Evolutionary conservation across 2,329 filamentous ascomycete species (phyloP).

Genomic region (Diatrype stigma): DNA sequence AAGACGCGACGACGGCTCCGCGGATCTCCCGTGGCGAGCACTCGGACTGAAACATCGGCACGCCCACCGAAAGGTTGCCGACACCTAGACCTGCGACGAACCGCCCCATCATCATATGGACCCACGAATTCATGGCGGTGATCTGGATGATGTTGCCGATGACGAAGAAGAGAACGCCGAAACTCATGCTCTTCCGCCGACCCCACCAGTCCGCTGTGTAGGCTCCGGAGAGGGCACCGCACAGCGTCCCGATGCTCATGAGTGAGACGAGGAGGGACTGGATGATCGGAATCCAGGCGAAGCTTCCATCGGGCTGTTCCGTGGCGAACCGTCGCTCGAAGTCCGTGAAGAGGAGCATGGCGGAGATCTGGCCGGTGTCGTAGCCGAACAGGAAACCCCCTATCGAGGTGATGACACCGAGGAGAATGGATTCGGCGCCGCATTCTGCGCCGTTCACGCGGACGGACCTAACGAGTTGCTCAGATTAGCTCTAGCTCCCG

Average conservation of each 20-base stretch:
- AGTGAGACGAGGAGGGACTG: slow-evolving; percentile 53
- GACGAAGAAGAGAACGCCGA: slow-evolving; percentile 53
- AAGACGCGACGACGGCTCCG: slow-evolving; percentile 62
- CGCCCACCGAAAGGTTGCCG: slow-evolving; percentile 60
- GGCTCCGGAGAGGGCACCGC: slow-evolving; percentile 50
- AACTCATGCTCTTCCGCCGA: slow-evolving; percentile 50
- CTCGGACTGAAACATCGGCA: slow-evolving; percentile 66
- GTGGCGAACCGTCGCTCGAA: slow-evolving; percentile 55
- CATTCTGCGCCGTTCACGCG: slow-evolving; percentile 40
- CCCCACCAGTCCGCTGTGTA: slow-evolving; percentile 55
- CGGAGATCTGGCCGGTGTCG: slow-evolving; percentile 58
- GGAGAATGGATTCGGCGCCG: slow-evolving; percentile 34
- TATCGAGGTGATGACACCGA: slow-evolving; percentile 51
- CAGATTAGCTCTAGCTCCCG: too few relatives aligned
- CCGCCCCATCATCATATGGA: slow-evolving; percentile 62
- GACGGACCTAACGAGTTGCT: slow-evolving; percentile 28
- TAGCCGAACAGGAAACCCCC: slow-evolving; percentile 62
- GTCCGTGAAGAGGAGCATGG: slow-evolving; percentile 46
- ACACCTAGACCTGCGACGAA: slow-evolving; percentile 65
- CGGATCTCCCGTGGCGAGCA: slow-evolving; percentile 59
- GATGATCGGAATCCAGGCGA: slow-evolving; percentile 36
- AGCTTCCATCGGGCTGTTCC: slow-evolving; percentile 33
- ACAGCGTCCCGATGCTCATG: slow-evolving; percentile 50
- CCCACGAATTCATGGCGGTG: slow-evolving; percentile 53
- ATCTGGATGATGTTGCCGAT: slow-evolving; percentile 65